These are phyloP conservation scores for Nepenthes alata DNA, from an alignment of 179 eudicot genomes.

Conservation along the genomic window DNA sequence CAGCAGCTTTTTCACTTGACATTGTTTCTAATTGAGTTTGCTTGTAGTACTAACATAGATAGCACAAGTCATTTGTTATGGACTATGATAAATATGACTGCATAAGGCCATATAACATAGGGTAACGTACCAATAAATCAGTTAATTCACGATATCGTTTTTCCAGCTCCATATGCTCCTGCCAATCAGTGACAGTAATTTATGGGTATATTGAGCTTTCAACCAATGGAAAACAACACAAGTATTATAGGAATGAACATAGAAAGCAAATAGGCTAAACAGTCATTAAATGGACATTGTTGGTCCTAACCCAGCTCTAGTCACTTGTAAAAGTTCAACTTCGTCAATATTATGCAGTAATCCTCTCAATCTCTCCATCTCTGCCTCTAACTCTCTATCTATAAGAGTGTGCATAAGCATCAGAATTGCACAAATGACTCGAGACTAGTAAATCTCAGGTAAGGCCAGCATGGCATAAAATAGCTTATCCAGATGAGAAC, in stretches of 20 bases:
- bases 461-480: too few species aligned
- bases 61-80: neutral
- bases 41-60: slow-evolving; percentile 68
- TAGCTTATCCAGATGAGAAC: too few species aligned
- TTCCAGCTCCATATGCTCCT: slow-evolving; percentile 99
- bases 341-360: too few species aligned
- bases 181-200: slow-evolving; percentile 8
- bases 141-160: slow-evolving; percentile 94
- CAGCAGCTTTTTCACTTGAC: slow-evolving; percentile 98
- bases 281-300: too few species aligned
- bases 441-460: too few species aligned
- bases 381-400: too few species aligned
- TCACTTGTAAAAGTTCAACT: too few species aligned
- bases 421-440: too few species aligned
- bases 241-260: neutral
- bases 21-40: slow-evolving; percentile 97
- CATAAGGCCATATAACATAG: neutral
- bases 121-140: slow-evolving; percentile 63
- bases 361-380: too few species aligned
- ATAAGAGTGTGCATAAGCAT: too few species aligned
- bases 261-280: neutral
- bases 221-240: neutral
- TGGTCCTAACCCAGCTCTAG: too few species aligned
- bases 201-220: neutral
- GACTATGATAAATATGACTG: neutral